A percentile compares a stretch with the other conserved stretches of the same genome.
phyloP scores from a whole-genome alignment of 768 basidiomycete genomes.

The Calocera cornea region DNA sequence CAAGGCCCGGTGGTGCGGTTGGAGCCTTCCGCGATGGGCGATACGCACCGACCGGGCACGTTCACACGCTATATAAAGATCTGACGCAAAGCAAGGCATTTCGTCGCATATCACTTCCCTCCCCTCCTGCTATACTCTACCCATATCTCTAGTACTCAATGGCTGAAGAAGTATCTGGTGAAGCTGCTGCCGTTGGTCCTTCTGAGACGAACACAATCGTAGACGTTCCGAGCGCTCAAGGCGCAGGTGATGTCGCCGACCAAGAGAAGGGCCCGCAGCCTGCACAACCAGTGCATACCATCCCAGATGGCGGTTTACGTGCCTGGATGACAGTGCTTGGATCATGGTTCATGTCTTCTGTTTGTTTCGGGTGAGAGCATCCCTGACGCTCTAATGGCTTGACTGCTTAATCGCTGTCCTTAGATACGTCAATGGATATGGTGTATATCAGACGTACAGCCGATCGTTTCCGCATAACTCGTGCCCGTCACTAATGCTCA shows the following conservation, averaged over 20 bases:
- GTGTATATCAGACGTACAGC: background rate
- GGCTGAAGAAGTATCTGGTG: background rate
- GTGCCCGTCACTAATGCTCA: background rate
- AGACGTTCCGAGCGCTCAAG: background rate
- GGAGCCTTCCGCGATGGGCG: no score
- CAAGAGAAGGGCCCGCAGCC: constrained; percentile 53
- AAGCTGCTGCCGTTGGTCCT: background rate
- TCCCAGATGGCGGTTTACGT: background rate
- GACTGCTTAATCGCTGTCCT: background rate
- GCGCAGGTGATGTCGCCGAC: background rate
- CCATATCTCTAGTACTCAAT: background rate
- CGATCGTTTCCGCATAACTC: background rate
- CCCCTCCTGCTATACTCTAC: background rate
- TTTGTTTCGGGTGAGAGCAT: background rate
- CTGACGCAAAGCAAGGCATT: no score
- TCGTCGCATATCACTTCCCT: no score
- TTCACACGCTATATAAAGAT: no score
- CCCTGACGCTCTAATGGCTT: background rate
- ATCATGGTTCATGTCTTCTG: background rate
- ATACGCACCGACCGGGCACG: no score
- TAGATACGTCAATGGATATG: background rate
- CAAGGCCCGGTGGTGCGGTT: no score
- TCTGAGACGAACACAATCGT: background rate
- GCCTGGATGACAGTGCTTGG: constrained; percentile 8
- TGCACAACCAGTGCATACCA: background rate